Evolutionary conservation across 306 rosid species (phyloP).

Genomic region (Lathyrus sativus): DNA sequence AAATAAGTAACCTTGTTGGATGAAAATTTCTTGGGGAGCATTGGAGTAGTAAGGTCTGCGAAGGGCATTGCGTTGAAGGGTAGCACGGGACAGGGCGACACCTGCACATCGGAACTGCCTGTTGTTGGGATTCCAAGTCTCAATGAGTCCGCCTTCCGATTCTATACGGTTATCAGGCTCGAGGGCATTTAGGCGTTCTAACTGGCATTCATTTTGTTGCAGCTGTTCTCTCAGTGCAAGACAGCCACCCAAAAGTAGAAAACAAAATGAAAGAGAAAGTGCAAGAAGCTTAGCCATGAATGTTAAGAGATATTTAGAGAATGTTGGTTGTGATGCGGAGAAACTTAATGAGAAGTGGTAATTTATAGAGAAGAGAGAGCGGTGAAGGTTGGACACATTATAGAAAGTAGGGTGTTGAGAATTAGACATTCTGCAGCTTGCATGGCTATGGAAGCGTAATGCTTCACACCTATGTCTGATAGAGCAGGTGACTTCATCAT

Average conservation of each 20-base stretch:
- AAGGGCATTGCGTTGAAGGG: slow-evolving; percentile 32
- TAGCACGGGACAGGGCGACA: slow-evolving; percentile 39
- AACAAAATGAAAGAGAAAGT: slow-evolving; percentile 48
- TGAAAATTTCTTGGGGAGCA: slow-evolving; percentile 40
- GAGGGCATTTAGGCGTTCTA: slow-evolving; percentile 23
- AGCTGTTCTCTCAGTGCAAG: slow-evolving; percentile 27
- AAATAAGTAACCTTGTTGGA: slow-evolving; percentile 32
- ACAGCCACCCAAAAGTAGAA: slow-evolving; percentile 46
- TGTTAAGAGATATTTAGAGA: not conserved
- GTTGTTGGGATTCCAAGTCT: slow-evolving; percentile 47
- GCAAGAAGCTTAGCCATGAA: slow-evolving; percentile 45
- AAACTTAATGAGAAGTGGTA: not conserved
- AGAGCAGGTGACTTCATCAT: slow-evolving; percentile 39
- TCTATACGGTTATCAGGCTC: slow-evolving; percentile 34
- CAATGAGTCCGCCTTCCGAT: slow-evolving; percentile 35
- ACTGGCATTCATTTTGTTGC: slow-evolving; percentile 35
- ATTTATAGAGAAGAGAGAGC: slow-evolving; percentile 31
- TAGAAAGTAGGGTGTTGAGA: not conserved
- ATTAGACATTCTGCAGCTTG: slow-evolving; percentile 54
- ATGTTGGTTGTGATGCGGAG: slow-evolving; percentile 37
- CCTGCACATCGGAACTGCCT: slow-evolving; percentile 34
- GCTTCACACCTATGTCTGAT: slow-evolving; percentile 44
- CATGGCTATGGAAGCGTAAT: slow-evolving; percentile 37
- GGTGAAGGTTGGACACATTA: slow-evolving; percentile 42
- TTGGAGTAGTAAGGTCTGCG: slow-evolving; percentile 42